phyloP scores from a whole-genome alignment of 257 asterid species.

The Solanum medicagineum region DNA sequence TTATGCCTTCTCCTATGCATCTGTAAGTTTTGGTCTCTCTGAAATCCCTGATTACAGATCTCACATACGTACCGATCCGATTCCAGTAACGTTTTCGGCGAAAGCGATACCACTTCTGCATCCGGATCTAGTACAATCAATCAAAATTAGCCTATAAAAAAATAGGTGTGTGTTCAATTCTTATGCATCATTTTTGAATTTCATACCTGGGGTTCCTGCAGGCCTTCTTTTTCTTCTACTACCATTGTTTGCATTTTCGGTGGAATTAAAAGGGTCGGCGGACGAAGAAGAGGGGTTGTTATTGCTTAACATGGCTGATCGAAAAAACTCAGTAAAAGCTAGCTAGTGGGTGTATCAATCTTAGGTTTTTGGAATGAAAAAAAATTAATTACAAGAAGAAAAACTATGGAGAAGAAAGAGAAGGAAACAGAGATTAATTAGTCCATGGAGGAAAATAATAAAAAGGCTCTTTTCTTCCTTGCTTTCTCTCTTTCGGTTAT shows the following conservation, averaged over 20 bases:
- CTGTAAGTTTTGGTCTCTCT: slow-evolving; percentile 86
- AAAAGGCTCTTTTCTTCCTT: slow-evolving; percentile 19
- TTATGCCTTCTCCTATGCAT: slow-evolving; percentile 85
- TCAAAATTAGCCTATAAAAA: not conserved
- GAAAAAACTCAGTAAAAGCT: not conserved
- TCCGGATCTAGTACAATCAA: slow-evolving; percentile 52
- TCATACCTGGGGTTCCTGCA: slow-evolving; percentile 84
- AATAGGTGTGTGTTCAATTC: not conserved
- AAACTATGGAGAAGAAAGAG: not conserved
- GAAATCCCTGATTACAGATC: slow-evolving; percentile 95
- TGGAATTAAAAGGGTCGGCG: slow-evolving; percentile 34
- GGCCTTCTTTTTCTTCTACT: slow-evolving; percentile 55
- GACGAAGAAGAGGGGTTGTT: slow-evolving; percentile 31
- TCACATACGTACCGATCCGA: slow-evolving; percentile 86
- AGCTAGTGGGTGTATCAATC: not conserved
- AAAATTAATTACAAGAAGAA: not conserved
- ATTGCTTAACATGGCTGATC: slow-evolving; percentile 20
- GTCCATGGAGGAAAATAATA: slow-evolving; percentile 16
- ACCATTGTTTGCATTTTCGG: slow-evolving; percentile 20
- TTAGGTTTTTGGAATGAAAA: not conserved
- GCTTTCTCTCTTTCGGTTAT: slow-evolving; percentile 27
- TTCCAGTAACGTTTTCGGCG: slow-evolving; percentile 73
- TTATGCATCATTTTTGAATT: not conserved
- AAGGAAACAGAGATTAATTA: slow-evolving; percentile 16
- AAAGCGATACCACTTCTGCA: slow-evolving; percentile 77